These are phyloP conservation scores for slime mould (Dictyostelium discoideum) DNA, from an alignment of 78 protist genomes.

Conservation along the genomic window DNA sequence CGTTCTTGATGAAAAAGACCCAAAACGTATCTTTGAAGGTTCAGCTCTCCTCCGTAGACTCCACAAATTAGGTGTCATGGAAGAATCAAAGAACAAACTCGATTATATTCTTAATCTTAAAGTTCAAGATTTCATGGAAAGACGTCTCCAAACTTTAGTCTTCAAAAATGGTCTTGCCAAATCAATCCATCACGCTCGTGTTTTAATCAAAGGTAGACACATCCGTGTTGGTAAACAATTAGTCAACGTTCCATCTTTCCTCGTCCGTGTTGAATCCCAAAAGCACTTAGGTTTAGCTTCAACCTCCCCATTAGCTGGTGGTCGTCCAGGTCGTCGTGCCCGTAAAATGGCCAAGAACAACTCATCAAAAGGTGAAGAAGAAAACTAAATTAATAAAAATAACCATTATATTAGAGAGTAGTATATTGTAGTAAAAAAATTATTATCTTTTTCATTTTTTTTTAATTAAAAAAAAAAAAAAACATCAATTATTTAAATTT, in stretches of 20 bases:
- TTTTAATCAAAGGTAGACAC: constrained; percentile 99
- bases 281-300: constrained; percentile 97
- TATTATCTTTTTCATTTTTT: not conserved
- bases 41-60: constrained; percentile 98
- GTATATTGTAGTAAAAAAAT: not conserved
- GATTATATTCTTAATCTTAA: constrained; percentile 99
- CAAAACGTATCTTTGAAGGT: constrained; percentile 96
- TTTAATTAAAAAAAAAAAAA: not conserved
- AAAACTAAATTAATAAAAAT: constrained; percentile 9
- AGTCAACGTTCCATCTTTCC: constrained; percentile 98
- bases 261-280: constrained; percentile 98
- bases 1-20: constrained; percentile 95
- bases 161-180: constrained; percentile 96
- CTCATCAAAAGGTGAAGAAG: constrained; percentile 51
- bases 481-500: too few species aligned
- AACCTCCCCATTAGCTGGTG: constrained; percentile 94
- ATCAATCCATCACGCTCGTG: constrained; percentile 99
- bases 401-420: not conserved
- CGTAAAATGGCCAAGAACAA: constrained; percentile 82
- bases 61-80: constrained; percentile 96
- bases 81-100: constrained; percentile 94
- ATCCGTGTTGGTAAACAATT: constrained; percentile 99
- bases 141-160: constrained; percentile 99
- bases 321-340: constrained; percentile 97
- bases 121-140: constrained; percentile 97